These are phyloP conservation scores for Karstenula rhodostoma DNA, from an alignment of 2,329 filamentous ascomycete species.

Conservation along the genomic window DNA sequence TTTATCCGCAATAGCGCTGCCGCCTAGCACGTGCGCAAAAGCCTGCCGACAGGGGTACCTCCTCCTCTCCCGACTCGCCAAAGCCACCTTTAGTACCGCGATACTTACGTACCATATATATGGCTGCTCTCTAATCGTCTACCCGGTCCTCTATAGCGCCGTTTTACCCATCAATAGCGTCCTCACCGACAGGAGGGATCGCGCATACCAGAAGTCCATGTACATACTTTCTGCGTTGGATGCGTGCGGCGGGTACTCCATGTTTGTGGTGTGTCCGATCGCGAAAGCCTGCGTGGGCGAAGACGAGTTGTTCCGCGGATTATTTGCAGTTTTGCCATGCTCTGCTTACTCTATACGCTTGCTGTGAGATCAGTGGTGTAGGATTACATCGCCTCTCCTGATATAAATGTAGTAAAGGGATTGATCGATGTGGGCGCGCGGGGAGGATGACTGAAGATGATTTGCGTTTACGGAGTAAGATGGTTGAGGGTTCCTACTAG, in stretches of 20 bases:
- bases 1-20: no score
- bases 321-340: slow-evolving; percentile 30
- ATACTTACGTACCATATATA: slow-evolving; percentile 22
- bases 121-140: slow-evolving; percentile 31
- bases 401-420: no score
- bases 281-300: no score
- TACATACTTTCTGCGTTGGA: slow-evolving; percentile 30
- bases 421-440: no score
- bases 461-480: no score
- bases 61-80: slow-evolving; percentile 20
- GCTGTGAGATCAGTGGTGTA: slow-evolving; percentile 2
- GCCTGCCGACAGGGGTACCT: no score
- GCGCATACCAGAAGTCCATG: slow-evolving; percentile 31
- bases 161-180: slow-evolving; percentile 25
- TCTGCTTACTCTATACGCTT: slow-evolving; percentile 19
- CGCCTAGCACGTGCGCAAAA: no score
- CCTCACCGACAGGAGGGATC: slow-evolving; percentile 4
- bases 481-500: background rate
- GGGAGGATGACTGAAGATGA: no score
- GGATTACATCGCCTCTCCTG: background rate
- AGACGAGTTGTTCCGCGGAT: slow-evolving; percentile 21
- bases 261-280: slow-evolving; percentile 28
- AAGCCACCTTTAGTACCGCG: slow-evolving; percentile 17
- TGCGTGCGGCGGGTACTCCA: slow-evolving; percentile 30
- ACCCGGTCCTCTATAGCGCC: slow-evolving; percentile 28